Evolutionary conservation across 2,329 filamentous ascomycete genomes (phyloP), one percentile per base, ranked within the genome.

Genomic region (Lomentospora prolificans): DNA sequence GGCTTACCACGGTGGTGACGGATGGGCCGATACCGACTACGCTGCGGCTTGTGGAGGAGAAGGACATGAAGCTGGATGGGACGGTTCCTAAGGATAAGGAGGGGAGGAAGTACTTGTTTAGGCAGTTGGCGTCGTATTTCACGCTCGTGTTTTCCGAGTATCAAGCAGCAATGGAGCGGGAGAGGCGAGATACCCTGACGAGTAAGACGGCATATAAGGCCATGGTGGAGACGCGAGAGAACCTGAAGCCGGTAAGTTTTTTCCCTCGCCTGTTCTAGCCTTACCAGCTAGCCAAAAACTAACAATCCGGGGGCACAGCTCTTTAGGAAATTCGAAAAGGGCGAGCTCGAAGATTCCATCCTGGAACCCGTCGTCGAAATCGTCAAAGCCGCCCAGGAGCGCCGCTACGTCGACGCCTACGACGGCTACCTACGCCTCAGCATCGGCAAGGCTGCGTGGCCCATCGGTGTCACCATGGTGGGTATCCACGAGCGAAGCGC

Each of bases 401-500:
- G 90, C 58, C 83, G 89, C 60, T 99, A 99, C 66, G 92, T 99
- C 50, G 89, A 96, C 71, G 94, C 94, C 31, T 97, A 97, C 67
- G 89, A 99, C 68, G 91, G 90, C 0, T 99, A 99, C 69, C 75
- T 99, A 58, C 80, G 89, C 55, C 76, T 99, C 55, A 95, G 89
- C 68, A 99, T 99, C 65, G 90, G 90, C 61, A 96, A 96, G 74
- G 91, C 90, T 62, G 94, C 94, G 14, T 99, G 94, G 94, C 94
- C 94, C 24, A 99, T 99, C 65, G 94, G 94, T 72, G 94, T 99
- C 39, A 99, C 94, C 69, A 99, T 97, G 94, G 94, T 99, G 65
- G 94, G 94, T 77, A 99, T 99, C 64, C 94, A 99, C 80, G 94
- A 97, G 76, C 84, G 94, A 66, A 94, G 87, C 62, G 92, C 94